A percentile compares a stretch with the other conserved stretches of the same genome.
Conservation (phyloP, 2,329 filamentous ascomycete species). For the Penicillium sumatraense region DNA sequence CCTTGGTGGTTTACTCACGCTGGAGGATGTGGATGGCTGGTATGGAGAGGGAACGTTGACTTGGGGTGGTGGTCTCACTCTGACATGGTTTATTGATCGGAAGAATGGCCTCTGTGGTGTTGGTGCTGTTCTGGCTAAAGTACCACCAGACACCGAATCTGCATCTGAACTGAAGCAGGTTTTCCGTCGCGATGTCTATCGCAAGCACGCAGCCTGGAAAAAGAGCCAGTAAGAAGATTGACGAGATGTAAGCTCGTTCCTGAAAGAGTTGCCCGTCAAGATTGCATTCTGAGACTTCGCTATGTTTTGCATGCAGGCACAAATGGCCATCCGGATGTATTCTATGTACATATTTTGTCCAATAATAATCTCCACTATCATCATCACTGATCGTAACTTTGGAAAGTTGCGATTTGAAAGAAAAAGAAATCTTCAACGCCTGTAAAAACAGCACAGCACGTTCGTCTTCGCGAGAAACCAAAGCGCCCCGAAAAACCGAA, state of each 20-base stretch:
- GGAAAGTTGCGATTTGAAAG: background rate
- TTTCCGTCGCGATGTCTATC: slow-evolving; percentile 50
- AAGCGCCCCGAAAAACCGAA: slow-evolving; percentile 23
- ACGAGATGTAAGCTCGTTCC: background rate
- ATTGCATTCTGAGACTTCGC: background rate
- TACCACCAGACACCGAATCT: slow-evolving; percentile 38
- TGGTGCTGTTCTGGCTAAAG: slow-evolving; percentile 44
- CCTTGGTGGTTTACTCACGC: slow-evolving; percentile 47
- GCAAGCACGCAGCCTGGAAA: slow-evolving; percentile 42
- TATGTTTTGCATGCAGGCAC: background rate
- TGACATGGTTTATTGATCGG: slow-evolving; percentile 56
- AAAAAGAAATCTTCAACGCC: slow-evolving; percentile 6
- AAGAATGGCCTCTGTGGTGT: slow-evolving; percentile 52
- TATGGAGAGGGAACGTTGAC: slow-evolving; percentile 50
- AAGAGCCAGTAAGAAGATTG: background rate
- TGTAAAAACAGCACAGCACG: slow-evolving; percentile 18
- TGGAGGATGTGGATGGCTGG: slow-evolving; percentile 50
- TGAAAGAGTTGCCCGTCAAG: too few relatives aligned
- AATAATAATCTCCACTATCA: background rate
- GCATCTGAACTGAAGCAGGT: slow-evolving; percentile 45
- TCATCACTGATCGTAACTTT: background rate
- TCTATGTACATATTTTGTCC: background rate
- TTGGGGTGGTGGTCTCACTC: slow-evolving; percentile 54
- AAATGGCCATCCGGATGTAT: background rate
- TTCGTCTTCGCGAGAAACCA: slow-evolving; percentile 21